Percentiles rank a stretch among this genome's conserved stretches.
phyloP scores from a whole-genome alignment of 768 basidiomycete species.

The Boletus huronensis region DNA sequence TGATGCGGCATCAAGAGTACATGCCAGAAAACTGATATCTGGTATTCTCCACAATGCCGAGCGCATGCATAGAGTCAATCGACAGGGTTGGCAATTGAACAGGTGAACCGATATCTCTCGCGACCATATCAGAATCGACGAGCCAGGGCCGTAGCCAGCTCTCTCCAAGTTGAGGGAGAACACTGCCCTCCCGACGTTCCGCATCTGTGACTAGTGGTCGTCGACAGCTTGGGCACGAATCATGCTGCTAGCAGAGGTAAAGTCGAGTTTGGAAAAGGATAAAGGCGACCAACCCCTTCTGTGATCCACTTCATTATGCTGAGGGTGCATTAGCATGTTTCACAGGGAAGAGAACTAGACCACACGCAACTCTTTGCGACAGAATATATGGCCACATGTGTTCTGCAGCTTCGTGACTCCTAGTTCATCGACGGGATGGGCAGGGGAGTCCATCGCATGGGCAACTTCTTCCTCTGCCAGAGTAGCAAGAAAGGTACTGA shows the following conservation, averaged over 20 bases:
- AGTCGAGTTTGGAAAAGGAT: background rate
- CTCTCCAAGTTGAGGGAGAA: slow-evolving; percentile 2
- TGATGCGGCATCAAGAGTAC: slow-evolving; percentile 46
- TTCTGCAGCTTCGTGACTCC: slow-evolving; percentile 63
- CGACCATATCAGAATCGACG: slow-evolving; percentile 18
- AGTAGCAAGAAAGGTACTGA: slow-evolving; percentile 62
- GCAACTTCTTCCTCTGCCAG: slow-evolving; percentile 75
- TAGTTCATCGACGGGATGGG: slow-evolving; percentile 61
- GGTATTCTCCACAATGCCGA: slow-evolving; percentile 15
- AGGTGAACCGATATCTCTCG: slow-evolving; percentile 9
- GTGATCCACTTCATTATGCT: slow-evolving; percentile 65
- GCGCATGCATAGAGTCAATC: slow-evolving; percentile 12
- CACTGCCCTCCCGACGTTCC: slow-evolving; percentile 11
- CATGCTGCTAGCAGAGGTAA: slow-evolving; percentile 40
- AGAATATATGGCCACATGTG: slow-evolving; percentile 70
- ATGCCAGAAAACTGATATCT: slow-evolving; percentile 46
- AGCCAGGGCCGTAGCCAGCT: slow-evolving; percentile 25
- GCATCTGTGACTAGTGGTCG: slow-evolving; percentile 36
- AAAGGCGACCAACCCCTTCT: slow-evolving; percentile 45
- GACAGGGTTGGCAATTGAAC: slow-evolving; percentile 18
- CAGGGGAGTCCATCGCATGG: slow-evolving; percentile 73
- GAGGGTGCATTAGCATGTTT: slow-evolving; percentile 16
- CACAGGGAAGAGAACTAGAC: slow-evolving; percentile 1
- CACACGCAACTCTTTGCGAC: slow-evolving; percentile 67
- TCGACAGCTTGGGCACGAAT: slow-evolving; percentile 68